These are phyloP conservation scores for Tothia fuscella DNA, from an alignment of 2,329 filamentous ascomycete genomes.

Conservation along the genomic window DNA sequence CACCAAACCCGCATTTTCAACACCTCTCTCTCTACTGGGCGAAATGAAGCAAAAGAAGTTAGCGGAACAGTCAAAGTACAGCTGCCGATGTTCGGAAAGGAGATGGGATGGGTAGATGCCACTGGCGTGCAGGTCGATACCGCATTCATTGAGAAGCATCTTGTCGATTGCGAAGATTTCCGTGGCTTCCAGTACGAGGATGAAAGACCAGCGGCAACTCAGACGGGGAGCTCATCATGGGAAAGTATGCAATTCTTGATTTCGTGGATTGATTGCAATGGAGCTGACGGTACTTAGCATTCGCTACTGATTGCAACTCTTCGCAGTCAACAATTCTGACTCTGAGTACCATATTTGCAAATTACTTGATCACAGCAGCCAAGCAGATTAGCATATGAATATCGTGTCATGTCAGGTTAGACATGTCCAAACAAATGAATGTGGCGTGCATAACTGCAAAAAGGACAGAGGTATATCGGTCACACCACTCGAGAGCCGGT, in stretches of 20 bases:
- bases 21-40: constrained; percentile 28
- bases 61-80: constrained; percentile 21
- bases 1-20: constrained; percentile 35
- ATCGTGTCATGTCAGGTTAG: no score
- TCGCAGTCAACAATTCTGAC: background rate
- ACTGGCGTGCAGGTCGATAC: constrained; percentile 26
- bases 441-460: no score
- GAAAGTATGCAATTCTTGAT: no score
- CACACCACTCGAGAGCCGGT: no score
- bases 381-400: constrained; percentile 1
- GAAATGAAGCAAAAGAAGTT: constrained; percentile 22
- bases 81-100: constrained; percentile 20
- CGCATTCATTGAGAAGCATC: constrained; percentile 31
- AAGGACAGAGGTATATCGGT: no score
- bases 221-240: background rate
- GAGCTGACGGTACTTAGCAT: no score
- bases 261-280: no score
- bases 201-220: background rate
- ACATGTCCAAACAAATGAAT: no score
- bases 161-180: constrained; percentile 17
- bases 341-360: background rate
- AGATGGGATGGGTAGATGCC: constrained; percentile 20
- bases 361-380: background rate
- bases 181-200: background rate
- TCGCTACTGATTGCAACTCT: no score